These are phyloP conservation scores for Fusarium sp. DNA, from an alignment of 2,329 filamentous ascomycete genomes.

Conservation along the genomic window DNA sequence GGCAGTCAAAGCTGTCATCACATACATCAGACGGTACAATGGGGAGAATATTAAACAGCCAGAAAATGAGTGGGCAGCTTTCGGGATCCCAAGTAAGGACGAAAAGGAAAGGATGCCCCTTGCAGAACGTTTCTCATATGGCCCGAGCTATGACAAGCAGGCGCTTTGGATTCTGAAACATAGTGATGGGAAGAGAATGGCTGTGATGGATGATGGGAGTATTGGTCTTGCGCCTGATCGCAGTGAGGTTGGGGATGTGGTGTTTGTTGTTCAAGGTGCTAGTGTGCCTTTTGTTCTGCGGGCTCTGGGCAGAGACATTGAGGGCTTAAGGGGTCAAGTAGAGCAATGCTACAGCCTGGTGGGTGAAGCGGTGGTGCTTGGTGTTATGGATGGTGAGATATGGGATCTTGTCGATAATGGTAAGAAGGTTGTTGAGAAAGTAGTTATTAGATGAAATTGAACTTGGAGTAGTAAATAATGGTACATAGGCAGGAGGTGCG, in stretches of 20 bases:
- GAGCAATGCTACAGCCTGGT: not conserved
- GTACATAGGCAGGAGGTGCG: too few species aligned
- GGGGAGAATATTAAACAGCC: rapidly evolving
- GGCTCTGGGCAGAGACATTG: too few species aligned
- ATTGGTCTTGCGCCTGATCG: not conserved
- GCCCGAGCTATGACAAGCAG: not conserved
- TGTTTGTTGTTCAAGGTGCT: not conserved
- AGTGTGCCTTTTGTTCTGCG: not conserved
- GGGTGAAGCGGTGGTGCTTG: not conserved
- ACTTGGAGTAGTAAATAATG: not conserved
- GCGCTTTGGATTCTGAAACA: not conserved
- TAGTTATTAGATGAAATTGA: not conserved
- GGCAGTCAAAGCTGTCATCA: not conserved
- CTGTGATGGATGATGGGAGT: not conserved
- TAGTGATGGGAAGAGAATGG: not conserved
- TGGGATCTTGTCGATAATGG: not conserved
- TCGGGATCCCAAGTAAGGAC: not conserved
- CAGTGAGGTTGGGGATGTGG: not conserved
- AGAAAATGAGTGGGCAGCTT: not conserved
- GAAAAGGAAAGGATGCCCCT: not conserved
- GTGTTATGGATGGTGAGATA: not conserved
- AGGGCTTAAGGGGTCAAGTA: not conserved
- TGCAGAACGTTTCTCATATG: not conserved
- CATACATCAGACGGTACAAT: not conserved
- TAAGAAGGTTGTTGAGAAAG: not conserved